A percentile compares a stretch with the other conserved stretches of the same genome.
These are phyloP conservation scores for Cardamine occulta DNA, from an alignment of 345 rosid genomes.

Conservation along the genomic window DNA sequence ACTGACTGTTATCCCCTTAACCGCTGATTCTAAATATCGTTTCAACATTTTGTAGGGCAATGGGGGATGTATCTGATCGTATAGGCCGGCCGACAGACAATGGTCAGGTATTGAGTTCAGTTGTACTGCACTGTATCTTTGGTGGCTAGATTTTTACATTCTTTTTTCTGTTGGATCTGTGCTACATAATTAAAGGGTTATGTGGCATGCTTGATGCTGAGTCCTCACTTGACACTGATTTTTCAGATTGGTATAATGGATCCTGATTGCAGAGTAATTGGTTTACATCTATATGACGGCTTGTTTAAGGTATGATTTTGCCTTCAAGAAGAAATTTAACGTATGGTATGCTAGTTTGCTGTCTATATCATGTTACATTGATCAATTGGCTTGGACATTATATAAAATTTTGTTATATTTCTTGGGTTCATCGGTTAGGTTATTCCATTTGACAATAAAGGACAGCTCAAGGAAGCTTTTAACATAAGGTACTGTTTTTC, in stretches of 20 bases:
- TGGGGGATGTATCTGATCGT: slow-evolving; percentile 97
- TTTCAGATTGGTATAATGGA: slow-evolving; percentile 89
- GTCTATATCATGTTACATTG: slow-evolving; percentile 2
- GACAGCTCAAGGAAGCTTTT: slow-evolving; percentile 92
- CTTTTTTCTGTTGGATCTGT: background rate
- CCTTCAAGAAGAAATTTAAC: slow-evolving; percentile 7
- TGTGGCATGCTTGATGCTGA: slow-evolving; percentile 16
- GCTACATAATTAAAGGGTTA: background rate
- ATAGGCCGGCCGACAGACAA: slow-evolving; percentile 90
- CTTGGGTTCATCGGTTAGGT: slow-evolving; percentile 53
- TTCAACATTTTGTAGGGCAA: slow-evolving; percentile 57
- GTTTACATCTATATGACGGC: slow-evolving; percentile 96
- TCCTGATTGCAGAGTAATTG: slow-evolving; percentile 94
- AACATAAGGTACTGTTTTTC: slow-evolving; percentile 66
- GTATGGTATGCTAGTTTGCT: slow-evolving; percentile 13
- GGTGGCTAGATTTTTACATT: background rate
- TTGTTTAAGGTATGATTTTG: slow-evolving; percentile 72
- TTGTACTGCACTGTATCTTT: slow-evolving; percentile 9
- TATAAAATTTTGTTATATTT: background rate
- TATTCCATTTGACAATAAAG: slow-evolving; percentile 93
- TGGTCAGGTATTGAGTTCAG: slow-evolving; percentile 70
- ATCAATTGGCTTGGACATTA: background rate
- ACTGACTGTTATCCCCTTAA: background rate
- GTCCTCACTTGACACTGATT: slow-evolving; percentile 14
- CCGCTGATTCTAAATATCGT: background rate